Percentiles rank a stretch among this genome's conserved stretches.
Evolutionary conservation across 371 early-diverging fungal genomes (phyloP).

Genomic region (Saksenaea oblongispora): DNA sequence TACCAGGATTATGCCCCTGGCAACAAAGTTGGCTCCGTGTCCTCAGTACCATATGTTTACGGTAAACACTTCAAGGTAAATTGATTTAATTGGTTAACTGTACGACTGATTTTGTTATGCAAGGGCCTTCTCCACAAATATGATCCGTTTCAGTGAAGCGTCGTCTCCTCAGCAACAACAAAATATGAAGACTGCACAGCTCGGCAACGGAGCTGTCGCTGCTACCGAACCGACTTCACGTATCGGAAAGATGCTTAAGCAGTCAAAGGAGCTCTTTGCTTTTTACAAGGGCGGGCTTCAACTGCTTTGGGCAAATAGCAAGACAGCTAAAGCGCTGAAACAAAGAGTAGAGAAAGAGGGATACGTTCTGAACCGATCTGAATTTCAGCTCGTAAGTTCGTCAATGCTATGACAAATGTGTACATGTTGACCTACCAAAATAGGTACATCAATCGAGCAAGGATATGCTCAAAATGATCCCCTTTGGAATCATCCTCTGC

Average conservation of each 20-base stretch:
- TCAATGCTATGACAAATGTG: background rate
- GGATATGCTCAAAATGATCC: constrained; percentile 60
- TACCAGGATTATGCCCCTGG: background rate
- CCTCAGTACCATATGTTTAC: background rate
- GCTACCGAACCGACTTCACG: constrained; percentile 17
- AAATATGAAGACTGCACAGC: background rate
- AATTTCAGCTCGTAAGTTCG: constrained; percentile 23
- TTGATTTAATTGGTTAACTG: background rate
- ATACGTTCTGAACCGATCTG: constrained; percentile 47
- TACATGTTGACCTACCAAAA: background rate
- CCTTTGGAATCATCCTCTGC: constrained; percentile 57
- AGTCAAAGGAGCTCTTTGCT: constrained; percentile 42
- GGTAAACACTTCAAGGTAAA: background rate
- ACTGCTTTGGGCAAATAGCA: constrained; percentile 58
- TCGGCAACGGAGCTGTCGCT: background rate
- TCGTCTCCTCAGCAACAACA: background rate
- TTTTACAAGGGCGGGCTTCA: constrained; percentile 67
- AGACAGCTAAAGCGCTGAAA: constrained; percentile 33
- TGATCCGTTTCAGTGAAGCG: background rate
- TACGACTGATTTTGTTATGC: background rate
- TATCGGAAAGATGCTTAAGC: constrained; percentile 31
- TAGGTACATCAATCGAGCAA: constrained; percentile 53
- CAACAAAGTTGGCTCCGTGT: background rate
- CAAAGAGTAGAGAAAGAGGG: constrained; percentile 41
- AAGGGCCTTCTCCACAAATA: background rate